phyloP scores from a whole-genome alignment of 345 rosid genomes.

The Boechera divaricarpa region DNA sequence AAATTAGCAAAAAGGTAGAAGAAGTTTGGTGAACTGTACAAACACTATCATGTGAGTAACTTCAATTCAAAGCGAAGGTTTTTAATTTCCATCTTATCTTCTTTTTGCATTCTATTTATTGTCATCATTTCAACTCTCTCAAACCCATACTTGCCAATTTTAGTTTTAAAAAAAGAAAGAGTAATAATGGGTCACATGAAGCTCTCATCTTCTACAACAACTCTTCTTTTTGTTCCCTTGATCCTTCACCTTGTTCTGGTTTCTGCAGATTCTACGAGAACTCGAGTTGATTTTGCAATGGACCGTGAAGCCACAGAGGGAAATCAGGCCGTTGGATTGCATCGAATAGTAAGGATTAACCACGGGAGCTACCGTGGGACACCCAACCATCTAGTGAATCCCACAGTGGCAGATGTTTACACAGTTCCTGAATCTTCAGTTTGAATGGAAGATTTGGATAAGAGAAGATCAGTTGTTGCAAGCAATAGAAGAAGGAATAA shows the following conservation, averaged over 20 bases:
- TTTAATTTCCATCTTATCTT: constrained; percentile 26
- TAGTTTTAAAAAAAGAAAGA: not conserved
- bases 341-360: constrained; percentile 33
- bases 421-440: constrained; percentile 42
- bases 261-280: constrained; percentile 37
- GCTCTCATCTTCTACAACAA: constrained; percentile 32
- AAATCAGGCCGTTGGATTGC: constrained; percentile 19
- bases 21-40: constrained; percentile 35
- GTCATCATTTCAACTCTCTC: constrained; percentile 41
- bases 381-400: constrained; percentile 37
- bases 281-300: constrained; percentile 12
- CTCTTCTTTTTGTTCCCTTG: constrained; percentile 29
- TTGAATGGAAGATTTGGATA: constrained; percentile 18
- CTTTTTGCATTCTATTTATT: constrained; percentile 36
- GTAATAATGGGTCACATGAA: constrained; percentile 37
- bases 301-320: constrained; percentile 12
- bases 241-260: constrained; percentile 26
- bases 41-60: constrained; percentile 46
- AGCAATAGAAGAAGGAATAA: not conserved
- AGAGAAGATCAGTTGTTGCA: constrained; percentile 30
- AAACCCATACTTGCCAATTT: constrained; percentile 8
- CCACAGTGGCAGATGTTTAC: constrained; percentile 23
- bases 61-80: constrained; percentile 45
- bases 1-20: constrained; percentile 6
- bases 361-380: constrained; percentile 45